Evolutionary conservation across 2,329 filamentous ascomycete genomes (phyloP), one percentile per base, ranked within the genome.

Genomic region (Epicoccum sorghinum): DNA sequence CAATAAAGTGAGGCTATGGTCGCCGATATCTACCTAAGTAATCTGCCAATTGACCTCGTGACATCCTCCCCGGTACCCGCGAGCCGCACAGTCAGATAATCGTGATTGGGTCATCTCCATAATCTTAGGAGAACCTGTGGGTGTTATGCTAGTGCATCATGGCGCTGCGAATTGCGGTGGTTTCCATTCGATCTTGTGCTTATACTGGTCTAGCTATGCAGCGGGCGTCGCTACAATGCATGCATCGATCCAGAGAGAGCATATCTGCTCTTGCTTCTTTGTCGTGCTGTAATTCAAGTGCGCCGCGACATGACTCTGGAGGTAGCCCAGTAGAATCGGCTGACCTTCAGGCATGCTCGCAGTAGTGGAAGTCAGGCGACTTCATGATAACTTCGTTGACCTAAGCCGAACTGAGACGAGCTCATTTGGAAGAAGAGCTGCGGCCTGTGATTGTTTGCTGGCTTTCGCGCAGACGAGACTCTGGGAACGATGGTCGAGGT

Each of bases 1-100:
- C 59, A 68, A 69, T 67, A 47, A 60, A 63, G 52, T 62, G 62
- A 66, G 57, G 64, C 65, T 64, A 7, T 61, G 56, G 63, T 69
- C 64, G 66, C 56, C 67, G 67, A 70, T 52, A 47, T 37, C 56
- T 9, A 7, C 27, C 27, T 9, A 29, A 29, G 27, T 33, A 33
- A 41, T 22, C 50, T 48, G 40, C 45, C 52, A 64, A 56, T 57
- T 49, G 25, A 27, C 52, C 59, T 59, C 37, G 46, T 45, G 47
- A 59, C 29, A 47, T 41, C 46, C 33, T 41, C 36, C 32, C 40
- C 6, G 18, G 37, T 39, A 8, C 44, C 42, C 6, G 37, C 43
- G 52, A 60, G 44, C 47, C 52, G 40, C 49, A 39, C 30, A 46
- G 22, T 29, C 37, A 18, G 39, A 50, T 27, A 41, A 45, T 45